Evolutionary conservation across 129 eudicot genomes (phyloP).

Genomic region (Oenanthe sinensis): DNA sequence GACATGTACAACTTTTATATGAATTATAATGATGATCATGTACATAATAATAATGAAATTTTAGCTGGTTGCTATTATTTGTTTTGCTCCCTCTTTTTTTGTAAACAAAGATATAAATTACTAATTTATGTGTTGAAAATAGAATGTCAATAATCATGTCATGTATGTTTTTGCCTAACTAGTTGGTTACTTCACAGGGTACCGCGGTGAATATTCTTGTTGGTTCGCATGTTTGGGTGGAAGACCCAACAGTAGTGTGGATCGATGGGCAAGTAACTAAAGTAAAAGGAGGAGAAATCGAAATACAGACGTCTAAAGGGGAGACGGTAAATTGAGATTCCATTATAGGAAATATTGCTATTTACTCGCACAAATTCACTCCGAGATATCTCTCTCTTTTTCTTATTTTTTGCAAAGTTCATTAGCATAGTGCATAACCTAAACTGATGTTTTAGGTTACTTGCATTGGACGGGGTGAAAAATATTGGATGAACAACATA

Average conservation of each 20-base stretch:
- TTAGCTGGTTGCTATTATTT: no score
- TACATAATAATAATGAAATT: not conserved
- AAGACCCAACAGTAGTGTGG: constrained; percentile 38
- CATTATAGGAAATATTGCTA: not conserved
- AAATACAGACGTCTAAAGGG: constrained; percentile 33
- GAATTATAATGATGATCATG: not conserved
- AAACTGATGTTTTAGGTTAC: not conserved
- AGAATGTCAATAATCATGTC: not conserved
- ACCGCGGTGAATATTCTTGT: constrained; percentile 1
- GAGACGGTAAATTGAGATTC: constrained; percentile 23
- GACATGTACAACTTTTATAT: not conserved
- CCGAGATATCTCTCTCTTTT: not conserved
- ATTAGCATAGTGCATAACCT: not conserved
- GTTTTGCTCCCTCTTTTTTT: no score
- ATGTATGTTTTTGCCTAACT: no score
- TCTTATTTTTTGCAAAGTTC: not conserved
- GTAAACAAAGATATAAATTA: not conserved
- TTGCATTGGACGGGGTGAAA: not conserved
- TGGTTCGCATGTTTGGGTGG: constrained; percentile 33
- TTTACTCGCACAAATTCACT: not conserved
- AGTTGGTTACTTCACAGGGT: constrained; percentile 1
- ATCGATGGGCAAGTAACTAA: constrained; percentile 44
- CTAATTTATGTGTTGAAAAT: not conserved
- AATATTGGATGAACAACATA: not conserved
- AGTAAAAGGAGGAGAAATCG: constrained; percentile 35